Conservation (phyloP, 306 rosid genomes). For the Vigna hirtella region DNA sequence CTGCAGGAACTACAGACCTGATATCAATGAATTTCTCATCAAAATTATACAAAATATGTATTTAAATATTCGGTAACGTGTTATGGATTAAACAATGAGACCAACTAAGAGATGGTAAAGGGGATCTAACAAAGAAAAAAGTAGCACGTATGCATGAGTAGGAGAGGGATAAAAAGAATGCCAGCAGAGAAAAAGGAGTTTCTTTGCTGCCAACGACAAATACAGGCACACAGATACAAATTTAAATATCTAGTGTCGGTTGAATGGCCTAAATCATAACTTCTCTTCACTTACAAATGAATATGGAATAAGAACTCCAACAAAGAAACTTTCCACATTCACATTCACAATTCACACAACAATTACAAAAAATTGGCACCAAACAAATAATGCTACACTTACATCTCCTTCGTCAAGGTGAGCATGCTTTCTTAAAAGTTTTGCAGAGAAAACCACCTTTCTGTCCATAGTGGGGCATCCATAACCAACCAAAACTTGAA, state of each 20-base stretch:
- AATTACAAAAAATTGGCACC: slow-evolving; percentile 5
- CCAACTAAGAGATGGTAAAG: slow-evolving; percentile 27
- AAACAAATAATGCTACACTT: slow-evolving; percentile 46
- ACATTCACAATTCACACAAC: slow-evolving; percentile 20
- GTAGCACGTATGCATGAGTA: not conserved
- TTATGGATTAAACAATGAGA: slow-evolving; percentile 13
- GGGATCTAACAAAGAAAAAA: not conserved
- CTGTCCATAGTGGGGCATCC: slow-evolving; percentile 91
- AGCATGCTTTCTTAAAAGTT: slow-evolving; percentile 79
- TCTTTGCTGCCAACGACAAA: slow-evolving; percentile 13
- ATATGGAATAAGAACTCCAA: slow-evolving; percentile 1
- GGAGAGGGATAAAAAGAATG: slow-evolving; percentile 9
- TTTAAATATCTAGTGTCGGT: not conserved
- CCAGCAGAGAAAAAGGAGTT: slow-evolving; percentile 28
- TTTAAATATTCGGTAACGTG: slow-evolving; percentile 1
- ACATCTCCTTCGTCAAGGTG: slow-evolving; percentile 99
- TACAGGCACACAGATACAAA: not conserved
- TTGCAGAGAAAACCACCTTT: slow-evolving; percentile 91
- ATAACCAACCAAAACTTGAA: slow-evolving; percentile 87
- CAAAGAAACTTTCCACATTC: not conserved
- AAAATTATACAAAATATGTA: slow-evolving; percentile 32
- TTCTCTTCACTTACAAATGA: slow-evolving; percentile 1
- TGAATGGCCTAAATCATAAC: slow-evolving; percentile 34
- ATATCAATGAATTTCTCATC: slow-evolving; percentile 50
- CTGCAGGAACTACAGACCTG: slow-evolving; percentile 99